phyloP scores from a whole-genome alignment of 164 flowering plant species.

The Macadamia tetraphylla region DNA sequence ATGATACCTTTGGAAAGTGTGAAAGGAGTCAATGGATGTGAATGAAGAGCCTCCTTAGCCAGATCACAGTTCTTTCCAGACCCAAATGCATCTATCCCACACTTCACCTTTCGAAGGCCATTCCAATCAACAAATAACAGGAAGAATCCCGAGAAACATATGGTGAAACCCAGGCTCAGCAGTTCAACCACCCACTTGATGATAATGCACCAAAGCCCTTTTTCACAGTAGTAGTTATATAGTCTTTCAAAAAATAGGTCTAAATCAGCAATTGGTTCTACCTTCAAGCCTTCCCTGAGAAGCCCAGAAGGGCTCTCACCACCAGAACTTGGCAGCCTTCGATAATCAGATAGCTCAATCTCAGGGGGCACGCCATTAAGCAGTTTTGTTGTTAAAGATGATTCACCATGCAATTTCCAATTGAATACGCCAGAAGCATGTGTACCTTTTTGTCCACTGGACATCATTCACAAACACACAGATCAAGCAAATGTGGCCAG shows the following conservation, averaged over 20 bases:
- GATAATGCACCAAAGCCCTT: slow-evolving; percentile 96
- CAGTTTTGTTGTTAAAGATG: slow-evolving; percentile 51
- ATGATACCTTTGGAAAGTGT: slow-evolving; percentile 69
- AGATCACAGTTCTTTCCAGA: slow-evolving; percentile 97
- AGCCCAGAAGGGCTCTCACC: slow-evolving; percentile 99
- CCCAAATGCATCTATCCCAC: slow-evolving; percentile 97
- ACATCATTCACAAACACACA: slow-evolving; percentile 61
- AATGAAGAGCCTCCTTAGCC: slow-evolving; percentile 77
- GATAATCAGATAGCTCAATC: slow-evolving; percentile 81
- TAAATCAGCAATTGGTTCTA: slow-evolving; percentile 77
- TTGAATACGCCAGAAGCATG: slow-evolving; percentile 49
- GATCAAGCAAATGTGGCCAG: slow-evolving; percentile 37
- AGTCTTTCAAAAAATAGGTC: slow-evolving; percentile 94
- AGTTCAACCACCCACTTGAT: slow-evolving; percentile 95
- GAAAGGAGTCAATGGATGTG: slow-evolving; percentile 80
- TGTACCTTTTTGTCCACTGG: slow-evolving; percentile 46
- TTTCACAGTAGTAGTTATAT: slow-evolving; percentile 88
- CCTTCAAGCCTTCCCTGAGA: slow-evolving; percentile 71
- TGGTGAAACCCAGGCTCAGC: slow-evolving; percentile 71
- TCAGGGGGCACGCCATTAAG: slow-evolving; percentile 66
- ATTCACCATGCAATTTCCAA: slow-evolving; percentile 49
- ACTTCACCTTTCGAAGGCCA: slow-evolving; percentile 90
- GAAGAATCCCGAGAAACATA: slow-evolving; percentile 90
- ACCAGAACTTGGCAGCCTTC: slow-evolving; percentile 66
- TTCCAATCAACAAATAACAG: slow-evolving; percentile 87